Percentiles rank a stretch among this genome's conserved stretches.
Evolutionary conservation across 768 basidiomycete genomes (phyloP).

Genomic region (Naganishia antarctica): DNA sequence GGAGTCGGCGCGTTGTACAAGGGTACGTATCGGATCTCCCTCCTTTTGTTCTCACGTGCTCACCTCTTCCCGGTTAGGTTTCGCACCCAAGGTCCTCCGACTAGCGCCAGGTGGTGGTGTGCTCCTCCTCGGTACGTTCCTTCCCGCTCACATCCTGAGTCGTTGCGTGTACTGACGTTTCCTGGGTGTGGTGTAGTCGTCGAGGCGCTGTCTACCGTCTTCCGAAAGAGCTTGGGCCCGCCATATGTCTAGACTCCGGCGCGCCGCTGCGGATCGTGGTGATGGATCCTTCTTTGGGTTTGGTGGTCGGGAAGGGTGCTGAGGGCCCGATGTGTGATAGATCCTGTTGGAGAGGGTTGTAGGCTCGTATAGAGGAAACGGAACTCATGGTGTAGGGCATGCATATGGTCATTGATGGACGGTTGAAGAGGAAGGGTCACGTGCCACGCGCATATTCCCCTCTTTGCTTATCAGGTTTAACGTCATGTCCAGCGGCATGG

Average conservation of each 20-base stretch:
- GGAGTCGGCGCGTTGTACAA: slow-evolving; percentile 82
- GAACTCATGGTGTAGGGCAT: neutral
- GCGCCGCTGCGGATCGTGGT: neutral
- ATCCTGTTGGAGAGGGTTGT: neutral
- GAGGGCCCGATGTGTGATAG: neutral
- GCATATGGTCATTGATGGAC: too few species aligned
- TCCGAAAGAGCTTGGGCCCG: slow-evolving; percentile 45
- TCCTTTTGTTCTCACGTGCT: neutral
- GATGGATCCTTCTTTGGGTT: neutral
- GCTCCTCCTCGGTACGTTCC: slow-evolving; percentile 61
- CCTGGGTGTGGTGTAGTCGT: slow-evolving; percentile 34
- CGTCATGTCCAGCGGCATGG: too few species aligned
- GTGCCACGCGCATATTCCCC: too few species aligned
- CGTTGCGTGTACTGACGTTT: neutral
- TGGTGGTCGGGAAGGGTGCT: too few species aligned
- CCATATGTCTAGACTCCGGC: slow-evolving; percentile 38
- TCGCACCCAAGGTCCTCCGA: slow-evolving; percentile 88
- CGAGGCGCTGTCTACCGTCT: slow-evolving; percentile 45
- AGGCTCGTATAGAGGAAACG: neutral
- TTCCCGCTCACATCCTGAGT: neutral
- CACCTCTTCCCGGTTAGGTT: slow-evolving; percentile 51
- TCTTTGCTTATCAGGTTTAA: too few species aligned
- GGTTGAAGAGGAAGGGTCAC: too few species aligned
- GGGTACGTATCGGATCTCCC: slow-evolving; percentile 46
- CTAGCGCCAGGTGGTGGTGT: slow-evolving; percentile 95